Evolutionary conservation across 225 moss, liverwort and hornwort species (phyloP).

Genomic region (Pleurozium schreberi): DNA sequence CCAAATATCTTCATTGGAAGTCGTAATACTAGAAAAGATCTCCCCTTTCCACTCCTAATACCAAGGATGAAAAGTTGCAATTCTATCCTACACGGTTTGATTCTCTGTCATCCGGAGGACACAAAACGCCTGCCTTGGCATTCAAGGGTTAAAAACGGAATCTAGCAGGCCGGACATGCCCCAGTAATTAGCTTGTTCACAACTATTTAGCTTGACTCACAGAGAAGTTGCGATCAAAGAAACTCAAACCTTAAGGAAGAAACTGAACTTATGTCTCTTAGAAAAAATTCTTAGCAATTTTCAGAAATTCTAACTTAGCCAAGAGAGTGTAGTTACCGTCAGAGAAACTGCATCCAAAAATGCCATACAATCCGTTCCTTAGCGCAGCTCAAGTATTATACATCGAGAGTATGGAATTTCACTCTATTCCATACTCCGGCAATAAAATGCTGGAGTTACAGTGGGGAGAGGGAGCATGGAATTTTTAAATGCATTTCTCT

Average conservation of each 20-base stretch:
- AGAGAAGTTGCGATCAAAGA: too few relatives aligned
- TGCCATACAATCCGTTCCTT: rapidly evolving
- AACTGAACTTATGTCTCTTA: neutral
- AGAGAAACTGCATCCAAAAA: neutral
- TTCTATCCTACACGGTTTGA: too few relatives aligned
- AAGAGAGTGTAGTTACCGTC: neutral
- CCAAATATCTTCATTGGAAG: too few relatives aligned
- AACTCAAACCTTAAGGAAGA: neutral
- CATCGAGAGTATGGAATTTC: neutral
- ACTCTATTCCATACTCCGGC: neutral
- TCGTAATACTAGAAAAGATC: too few relatives aligned
- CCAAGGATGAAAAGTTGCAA: too few relatives aligned
- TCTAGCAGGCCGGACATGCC: too few relatives aligned
- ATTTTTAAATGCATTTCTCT: neutral
- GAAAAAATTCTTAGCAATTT: neutral
- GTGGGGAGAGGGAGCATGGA: neutral
- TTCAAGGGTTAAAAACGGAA: too few relatives aligned
- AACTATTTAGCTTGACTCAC: too few relatives aligned
- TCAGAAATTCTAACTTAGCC: too few relatives aligned
- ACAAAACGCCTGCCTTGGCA: too few relatives aligned
- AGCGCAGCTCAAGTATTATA: neutral
- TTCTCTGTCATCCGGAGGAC: too few relatives aligned
- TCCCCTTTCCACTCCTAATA: too few relatives aligned
- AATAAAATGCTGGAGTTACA: neutral
- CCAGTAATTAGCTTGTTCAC: neutral